Evolutionary conservation across 2,329 filamentous ascomycete genomes (phyloP), one percentile per base, ranked within the genome.

Genomic region (Verticillium longisporum): DNA sequence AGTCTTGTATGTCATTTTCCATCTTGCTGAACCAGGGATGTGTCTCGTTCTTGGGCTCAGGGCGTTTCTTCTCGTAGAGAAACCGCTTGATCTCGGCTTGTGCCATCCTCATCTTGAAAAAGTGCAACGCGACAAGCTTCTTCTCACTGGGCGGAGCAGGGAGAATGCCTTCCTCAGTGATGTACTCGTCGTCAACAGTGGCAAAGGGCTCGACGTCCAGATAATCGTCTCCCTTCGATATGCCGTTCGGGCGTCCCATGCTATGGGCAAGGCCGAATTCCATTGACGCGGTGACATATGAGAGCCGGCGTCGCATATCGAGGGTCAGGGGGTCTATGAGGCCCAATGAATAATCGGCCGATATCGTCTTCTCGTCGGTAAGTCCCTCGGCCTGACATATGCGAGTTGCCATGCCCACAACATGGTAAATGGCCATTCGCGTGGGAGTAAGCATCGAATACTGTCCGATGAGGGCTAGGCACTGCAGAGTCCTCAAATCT

Each of bases 391-490:
- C 91, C 71, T 98, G 94, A 71, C 90, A 92, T 58, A 99, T 86
- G 66, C 92, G 88, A 15, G 91, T 89, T 7, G 92, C 93, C 21
- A 97, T 84, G 6, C 95, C 95, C 55, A 97, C 86, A 57, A 97
- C 88, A 75, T 96, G 97, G 76, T 97, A 98, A 21, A 96, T 89
- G 15, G 94, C 92, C 5, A 92, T 97, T 63, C 93, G 83, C 1
- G 94, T 97, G 0, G 95, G 94, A 0, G 94, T 98, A 54, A 97
- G 78, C 21, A 98, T 80, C 0, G 95, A 98, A 73, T 98, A 98
- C 69, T 95, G 91, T 1, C 88, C 92, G 67, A 98, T 90, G 15
- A 99, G 77, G 3, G 89, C 84, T 60, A 97, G 87, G 68, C 94
- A 97, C 74, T 98, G 95, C 15, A 98, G 78, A 0, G 95, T 96